Conservation (phyloP, 306 rosid species). For the Cucurbita pepo region DNA sequence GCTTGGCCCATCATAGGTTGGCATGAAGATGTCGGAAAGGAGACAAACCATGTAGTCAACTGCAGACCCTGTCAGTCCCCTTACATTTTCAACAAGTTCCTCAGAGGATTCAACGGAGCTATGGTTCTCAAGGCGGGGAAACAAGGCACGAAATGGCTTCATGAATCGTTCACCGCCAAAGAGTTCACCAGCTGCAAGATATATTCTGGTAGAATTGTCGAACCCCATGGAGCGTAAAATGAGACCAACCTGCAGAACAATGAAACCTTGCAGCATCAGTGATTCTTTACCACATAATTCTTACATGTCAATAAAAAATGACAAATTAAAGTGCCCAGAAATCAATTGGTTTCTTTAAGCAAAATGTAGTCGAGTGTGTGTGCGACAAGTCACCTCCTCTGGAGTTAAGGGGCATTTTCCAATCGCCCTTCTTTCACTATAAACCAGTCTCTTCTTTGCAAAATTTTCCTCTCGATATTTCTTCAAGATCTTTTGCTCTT, state of each 20-base stretch:
- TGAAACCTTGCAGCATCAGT: background rate
- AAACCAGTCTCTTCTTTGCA: conserved; percentile 68
- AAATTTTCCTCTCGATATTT: conserved; percentile 76
- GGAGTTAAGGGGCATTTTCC: conserved; percentile 98
- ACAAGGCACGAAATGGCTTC: conserved; percentile 67
- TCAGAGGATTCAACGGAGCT: conserved; percentile 62
- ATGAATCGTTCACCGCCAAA: conserved; percentile 88
- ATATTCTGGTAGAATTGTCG: conserved; percentile 38
- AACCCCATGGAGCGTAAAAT: conserved; percentile 48
- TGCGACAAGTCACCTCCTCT: conserved; percentile 58
- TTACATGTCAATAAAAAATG: background rate
- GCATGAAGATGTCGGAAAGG: conserved; percentile 95
- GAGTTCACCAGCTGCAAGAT: conserved; percentile 70
- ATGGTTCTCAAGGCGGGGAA: conserved; percentile 75
- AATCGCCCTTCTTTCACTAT: conserved; percentile 80
- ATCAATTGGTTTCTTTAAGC: background rate
- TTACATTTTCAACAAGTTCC: conserved; percentile 57
- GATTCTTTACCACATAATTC: background rate
- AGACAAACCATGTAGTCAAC: conserved; percentile 99
- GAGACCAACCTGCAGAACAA: conserved; percentile 60
- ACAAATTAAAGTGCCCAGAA: background rate
- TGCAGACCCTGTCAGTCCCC: conserved; percentile 89
- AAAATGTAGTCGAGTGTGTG: background rate
- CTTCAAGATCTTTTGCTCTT: conserved; percentile 58
- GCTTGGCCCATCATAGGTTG: conserved; percentile 99